These are phyloP conservation scores for Apiospora arundinis DNA, from an alignment of 2,329 filamentous ascomycete genomes.

Conservation along the genomic window DNA sequence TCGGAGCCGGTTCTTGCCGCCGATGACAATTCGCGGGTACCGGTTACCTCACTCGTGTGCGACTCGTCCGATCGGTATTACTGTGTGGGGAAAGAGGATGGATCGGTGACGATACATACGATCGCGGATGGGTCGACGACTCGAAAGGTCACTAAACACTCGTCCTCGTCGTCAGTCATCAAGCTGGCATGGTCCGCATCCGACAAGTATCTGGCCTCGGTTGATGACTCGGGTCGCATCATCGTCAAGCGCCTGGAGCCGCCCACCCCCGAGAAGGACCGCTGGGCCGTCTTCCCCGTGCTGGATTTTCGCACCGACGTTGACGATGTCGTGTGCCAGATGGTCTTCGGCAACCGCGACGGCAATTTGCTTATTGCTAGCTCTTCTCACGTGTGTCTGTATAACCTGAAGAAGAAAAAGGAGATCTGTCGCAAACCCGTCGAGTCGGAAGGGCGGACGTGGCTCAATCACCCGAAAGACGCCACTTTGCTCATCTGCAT, in stretches of 20 bases:
- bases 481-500: background rate
- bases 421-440: background rate
- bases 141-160: background rate
- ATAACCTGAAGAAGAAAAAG: background rate
- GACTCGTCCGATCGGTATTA: background rate
- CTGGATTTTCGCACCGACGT: background rate
- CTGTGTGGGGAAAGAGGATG: background rate
- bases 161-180: no score
- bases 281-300: background rate
- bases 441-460: background rate
- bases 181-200: no score
- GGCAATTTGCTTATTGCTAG: no score
- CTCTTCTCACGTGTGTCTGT: background rate
- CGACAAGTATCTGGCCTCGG: no score
- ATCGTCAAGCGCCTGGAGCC: background rate
- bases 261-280: background rate
- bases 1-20: background rate
- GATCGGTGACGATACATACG: background rate
- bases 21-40: background rate
- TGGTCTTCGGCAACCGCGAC: background rate
- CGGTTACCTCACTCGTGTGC: background rate
- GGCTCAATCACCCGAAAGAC: background rate
- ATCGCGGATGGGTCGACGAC: background rate
- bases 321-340: background rate
- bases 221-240: background rate